A percentile compares a stretch with the other conserved stretches of the same genome.
phyloP scores from a whole-genome alignment of 2,329 filamentous ascomycete species.

The Leptographium lundbergii region DNA sequence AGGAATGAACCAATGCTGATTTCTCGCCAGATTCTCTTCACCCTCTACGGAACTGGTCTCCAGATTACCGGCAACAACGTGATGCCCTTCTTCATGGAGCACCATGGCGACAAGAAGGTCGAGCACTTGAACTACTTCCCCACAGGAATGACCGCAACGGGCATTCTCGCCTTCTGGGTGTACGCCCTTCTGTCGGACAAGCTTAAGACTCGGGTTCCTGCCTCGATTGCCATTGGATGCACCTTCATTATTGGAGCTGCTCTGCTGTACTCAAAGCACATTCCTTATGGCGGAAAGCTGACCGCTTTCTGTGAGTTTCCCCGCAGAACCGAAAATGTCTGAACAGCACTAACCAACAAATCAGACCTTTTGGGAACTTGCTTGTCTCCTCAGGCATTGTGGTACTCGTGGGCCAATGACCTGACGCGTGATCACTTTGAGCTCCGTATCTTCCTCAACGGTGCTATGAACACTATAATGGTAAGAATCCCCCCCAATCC shows the following conservation, averaged over 20 bases:
- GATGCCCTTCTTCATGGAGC: constrained; percentile 37
- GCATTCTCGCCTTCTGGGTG: constrained; percentile 35
- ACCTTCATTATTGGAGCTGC: neutral
- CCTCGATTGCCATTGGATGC: neutral
- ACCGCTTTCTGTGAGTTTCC: neutral
- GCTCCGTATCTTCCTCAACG: neutral
- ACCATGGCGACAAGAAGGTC: constrained; percentile 29
- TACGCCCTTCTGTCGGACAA: neutral
- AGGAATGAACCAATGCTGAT: constrained; percentile 42
- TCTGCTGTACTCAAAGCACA: neutral
- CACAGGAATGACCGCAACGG: constrained; percentile 40
- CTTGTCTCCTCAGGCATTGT: neutral
- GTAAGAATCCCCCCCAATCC: neutral
- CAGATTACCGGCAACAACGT: constrained; percentile 56
- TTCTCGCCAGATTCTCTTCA: constrained; percentile 31
- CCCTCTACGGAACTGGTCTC: constrained; percentile 20
- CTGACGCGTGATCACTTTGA: neutral
- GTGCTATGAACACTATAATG: neutral
- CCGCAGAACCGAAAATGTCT: neutral
- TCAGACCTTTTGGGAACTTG: neutral
- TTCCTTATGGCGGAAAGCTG: neutral
- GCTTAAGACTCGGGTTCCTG: neutral
- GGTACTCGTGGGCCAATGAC: neutral
- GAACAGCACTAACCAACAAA: neutral
- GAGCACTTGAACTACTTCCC: constrained; percentile 43